Evolutionary conservation across 192 early-diverging fungal species (phyloP), one percentile per base, ranked within the genome.

Genomic region (Thamnidium elegans): DNA sequence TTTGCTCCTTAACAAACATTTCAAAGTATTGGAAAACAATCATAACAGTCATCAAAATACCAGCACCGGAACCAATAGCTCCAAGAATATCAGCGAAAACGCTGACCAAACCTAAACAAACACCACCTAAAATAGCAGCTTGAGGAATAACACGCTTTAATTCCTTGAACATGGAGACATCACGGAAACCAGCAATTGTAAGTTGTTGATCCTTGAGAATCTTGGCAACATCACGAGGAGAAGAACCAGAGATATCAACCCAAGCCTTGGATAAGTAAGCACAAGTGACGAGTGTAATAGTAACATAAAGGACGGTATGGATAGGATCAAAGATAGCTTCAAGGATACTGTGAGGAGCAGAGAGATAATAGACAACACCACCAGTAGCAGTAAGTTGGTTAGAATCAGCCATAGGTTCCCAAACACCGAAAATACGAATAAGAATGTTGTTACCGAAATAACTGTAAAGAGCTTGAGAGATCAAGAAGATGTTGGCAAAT

Each of bases 201-300:
- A 95, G 88, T 74, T 92, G 88, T 80, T 99, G 97, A 67, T 97
- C 94, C 77, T 94, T 97, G 72, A 99, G 86, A 83, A 98, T 92
- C 56, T 87, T 88, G 36, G 97, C 94, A 51, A 99, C 94, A 68
- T 99, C 97, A 21, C 96, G 87, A 9, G 97, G 94, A 15, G 94
- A 95, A 26, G 97, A 96, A 48, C 94, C 95, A 52, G 92, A 95
- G 62, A 99, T 92, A 69, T 99, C 97, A 66, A 99, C 93, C 97
- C 97, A 99, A 43, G 94, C 92, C 72, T 93, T 96, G 70, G 96
- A 98, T 69, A 99, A 84, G 47, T 98, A 71, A 43, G 96, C 96
- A 75, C 97, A 99, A 46, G 90, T 91, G 55, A 85, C 81, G 62
- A 99, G 82, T 90, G 96, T 95, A 70, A 97, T 95, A 47, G 87